phyloP scores from a whole-genome alignment of 2,329 filamentous ascomycete genomes.

The Fusarium succisae region DNA sequence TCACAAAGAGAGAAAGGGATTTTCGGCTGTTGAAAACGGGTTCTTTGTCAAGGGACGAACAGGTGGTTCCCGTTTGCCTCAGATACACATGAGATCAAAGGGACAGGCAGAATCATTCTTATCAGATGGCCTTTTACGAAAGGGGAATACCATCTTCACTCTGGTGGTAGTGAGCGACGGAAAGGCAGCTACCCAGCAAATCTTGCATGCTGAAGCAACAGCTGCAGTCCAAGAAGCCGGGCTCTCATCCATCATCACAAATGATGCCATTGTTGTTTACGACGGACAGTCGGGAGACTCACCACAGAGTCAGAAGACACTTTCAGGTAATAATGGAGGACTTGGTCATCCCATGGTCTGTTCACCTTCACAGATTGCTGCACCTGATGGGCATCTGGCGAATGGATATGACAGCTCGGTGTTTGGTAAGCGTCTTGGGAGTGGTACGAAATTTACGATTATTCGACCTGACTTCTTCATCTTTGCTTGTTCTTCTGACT shows the following conservation, averaged over 20 bases:
- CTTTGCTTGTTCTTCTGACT: neutral
- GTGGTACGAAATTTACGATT: neutral
- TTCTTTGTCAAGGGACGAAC: neutral
- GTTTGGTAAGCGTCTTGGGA: neutral
- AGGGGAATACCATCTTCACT: neutral
- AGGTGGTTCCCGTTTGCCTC: neutral
- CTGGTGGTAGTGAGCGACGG: neutral
- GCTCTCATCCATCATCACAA: neutral
- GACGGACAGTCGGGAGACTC: neutral
- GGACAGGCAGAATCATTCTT: neutral
- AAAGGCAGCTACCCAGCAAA: fast-evolving
- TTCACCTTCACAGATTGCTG: neutral
- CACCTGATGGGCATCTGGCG: neutral
- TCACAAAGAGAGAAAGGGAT: neutral
- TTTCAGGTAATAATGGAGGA: neutral
- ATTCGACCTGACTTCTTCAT: neutral
- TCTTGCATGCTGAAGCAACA: neutral
- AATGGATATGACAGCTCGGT: neutral
- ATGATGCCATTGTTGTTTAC: neutral
- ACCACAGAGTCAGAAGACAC: fast-evolving
- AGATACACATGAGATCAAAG: neutral
- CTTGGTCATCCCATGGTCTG: neutral
- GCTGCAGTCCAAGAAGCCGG: neutral
- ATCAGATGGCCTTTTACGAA: neutral
- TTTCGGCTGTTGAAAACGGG: neutral